phyloP scores from a whole-genome alignment of 768 basidiomycete genomes.

The Russula earlei region DNA sequence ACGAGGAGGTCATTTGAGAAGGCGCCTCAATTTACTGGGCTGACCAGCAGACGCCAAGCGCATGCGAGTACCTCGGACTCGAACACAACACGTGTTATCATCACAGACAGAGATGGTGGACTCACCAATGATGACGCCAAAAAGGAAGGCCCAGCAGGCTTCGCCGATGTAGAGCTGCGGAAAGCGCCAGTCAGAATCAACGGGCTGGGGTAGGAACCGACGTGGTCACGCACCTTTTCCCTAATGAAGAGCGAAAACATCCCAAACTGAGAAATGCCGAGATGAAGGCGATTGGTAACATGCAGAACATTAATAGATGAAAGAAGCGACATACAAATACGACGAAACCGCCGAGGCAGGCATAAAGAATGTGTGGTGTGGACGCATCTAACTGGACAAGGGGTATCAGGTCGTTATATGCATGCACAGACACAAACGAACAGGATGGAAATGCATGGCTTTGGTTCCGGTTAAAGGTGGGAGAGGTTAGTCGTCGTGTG shows the following conservation, averaged over 20 bases:
- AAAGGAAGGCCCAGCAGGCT: conserved; percentile 90
- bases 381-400: conserved; percentile 45
- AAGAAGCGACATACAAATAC: conserved; percentile 45
- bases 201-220: not conserved
- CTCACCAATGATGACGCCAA: conserved; percentile 82
- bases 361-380: conserved; percentile 67
- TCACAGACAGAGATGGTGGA: conserved; percentile 8
- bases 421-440: conserved; percentile 24
- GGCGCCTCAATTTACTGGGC: not conserved
- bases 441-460: conserved; percentile 43
- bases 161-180: conserved; percentile 84
- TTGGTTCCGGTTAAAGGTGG: not conserved
- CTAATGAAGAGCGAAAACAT: conserved; percentile 92
- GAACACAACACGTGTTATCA: not conserved
- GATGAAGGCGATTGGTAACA: not conserved
- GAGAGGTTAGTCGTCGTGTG: not conserved
- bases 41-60: not conserved
- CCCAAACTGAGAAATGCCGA: conserved; percentile 52
- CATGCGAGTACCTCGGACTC: not conserved
- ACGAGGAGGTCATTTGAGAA: not conserved
- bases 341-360: conserved; percentile 72
- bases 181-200: not conserved
- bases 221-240: conserved; percentile 50
- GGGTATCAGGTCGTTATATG: not conserved
- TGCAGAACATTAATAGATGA: not conserved